Evolutionary conservation across 805 yeast genomes (phyloP), one percentile per base, ranked within the genome.

Genomic region (Blastobotrys attinorum): DNA sequence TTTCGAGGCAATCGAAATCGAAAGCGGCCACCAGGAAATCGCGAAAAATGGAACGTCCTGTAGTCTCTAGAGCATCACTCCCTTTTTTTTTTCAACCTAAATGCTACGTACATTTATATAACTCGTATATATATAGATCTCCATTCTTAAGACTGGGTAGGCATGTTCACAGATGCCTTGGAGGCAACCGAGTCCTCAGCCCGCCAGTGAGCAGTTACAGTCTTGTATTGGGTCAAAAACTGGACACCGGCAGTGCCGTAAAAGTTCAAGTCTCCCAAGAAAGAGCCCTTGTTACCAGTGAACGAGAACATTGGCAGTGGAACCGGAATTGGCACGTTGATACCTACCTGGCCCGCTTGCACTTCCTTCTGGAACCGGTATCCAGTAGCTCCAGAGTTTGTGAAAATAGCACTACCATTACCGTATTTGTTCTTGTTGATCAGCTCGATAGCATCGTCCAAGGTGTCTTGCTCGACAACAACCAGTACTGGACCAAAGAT

Each of bases 231-330:
- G 27, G 89, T 81, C 65, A 80, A 69, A 65, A 81, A 81, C 43
- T 78, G 70, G 39, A 82, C 59, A 23, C 89, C 88, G n/a, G 82
- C 73, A 66, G 80, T 78, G 47, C 89, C 89, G 63, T 81, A 81
- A 62, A 81, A 81, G 69, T 82, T 82, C 70, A 82, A 72, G 59
- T 82, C 88, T 29, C 89, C 89, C 52, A 81, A 69, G 74, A 82
- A 81, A 4, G 85, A 79, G 31, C 77, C 83, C 65, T 79, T 79
- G 62, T 76, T 76, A 22, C 89, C 89, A 10, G 89, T 82, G 67
- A 81, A 81, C 3, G 85, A 78, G 63, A 81, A 81, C 84, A 82
- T 79, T 47, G 89, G 88, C 60, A 82, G 67, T 40, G 89, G 89
- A 16, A 81, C 89, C 3, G 89, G 89, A 48, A 81, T 82, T 13